phyloP scores from a whole-genome alignment of 1,284 basidiomycete genomes.

The Laetiporus sulphureus region DNA sequence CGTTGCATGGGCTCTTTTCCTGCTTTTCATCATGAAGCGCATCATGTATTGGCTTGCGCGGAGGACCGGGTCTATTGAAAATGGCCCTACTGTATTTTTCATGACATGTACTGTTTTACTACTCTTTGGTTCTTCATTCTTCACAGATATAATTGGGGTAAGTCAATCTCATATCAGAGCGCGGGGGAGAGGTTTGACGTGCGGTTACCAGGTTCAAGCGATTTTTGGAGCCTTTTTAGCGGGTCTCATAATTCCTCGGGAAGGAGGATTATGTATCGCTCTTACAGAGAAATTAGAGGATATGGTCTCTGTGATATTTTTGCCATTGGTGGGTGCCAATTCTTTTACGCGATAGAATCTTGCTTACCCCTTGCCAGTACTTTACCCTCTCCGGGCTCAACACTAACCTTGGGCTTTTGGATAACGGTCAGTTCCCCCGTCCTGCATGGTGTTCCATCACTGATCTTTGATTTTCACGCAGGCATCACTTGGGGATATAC shows the following conservation, averaged over 20 bases:
- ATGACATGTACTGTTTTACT: conserved; percentile 60
- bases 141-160: conserved; percentile 80
- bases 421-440: conserved; percentile 26
- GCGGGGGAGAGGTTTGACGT: background rate
- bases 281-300: conserved; percentile 66
- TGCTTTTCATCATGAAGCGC: conserved; percentile 68
- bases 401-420: conserved; percentile 59
- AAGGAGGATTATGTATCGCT: conserved; percentile 54
- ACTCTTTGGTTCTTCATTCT: conserved; percentile 59
- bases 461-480: background rate
- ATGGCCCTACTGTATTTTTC: conserved; percentile 60
- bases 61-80: conserved; percentile 76
- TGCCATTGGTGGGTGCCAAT: conserved; percentile 44
- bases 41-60: conserved; percentile 67
- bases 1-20: conserved; percentile 75
- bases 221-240: conserved; percentile 78
- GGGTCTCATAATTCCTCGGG: conserved; percentile 58
- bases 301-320: conserved; percentile 50
- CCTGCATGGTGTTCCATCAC: no score
- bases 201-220: conserved; percentile 50
- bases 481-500: conserved; percentile 62
- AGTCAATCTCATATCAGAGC: background rate
- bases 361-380: conserved; percentile 31
- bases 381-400: conserved; percentile 61
- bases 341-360: background rate